Evolutionary conservation across 305 asterid species (phyloP).

Genomic region (Euphrasia arctica): DNA sequence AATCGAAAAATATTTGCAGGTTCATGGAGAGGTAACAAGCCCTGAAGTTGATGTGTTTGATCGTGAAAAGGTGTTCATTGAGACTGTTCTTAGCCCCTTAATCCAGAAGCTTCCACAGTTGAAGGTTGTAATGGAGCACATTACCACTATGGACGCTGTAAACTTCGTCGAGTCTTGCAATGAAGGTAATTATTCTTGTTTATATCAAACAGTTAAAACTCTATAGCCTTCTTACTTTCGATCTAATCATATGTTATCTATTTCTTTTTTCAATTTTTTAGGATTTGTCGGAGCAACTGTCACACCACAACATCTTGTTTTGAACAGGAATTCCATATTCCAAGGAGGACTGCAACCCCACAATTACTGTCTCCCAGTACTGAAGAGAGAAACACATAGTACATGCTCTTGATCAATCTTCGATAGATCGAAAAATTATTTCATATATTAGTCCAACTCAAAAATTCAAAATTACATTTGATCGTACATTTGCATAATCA

Average conservation of each 20-base stretch:
- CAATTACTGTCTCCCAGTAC: constrained; percentile 86
- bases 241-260: constrained; percentile 11
- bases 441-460: neutral
- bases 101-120: constrained; percentile 61
- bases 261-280: constrained; percentile 21
- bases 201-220: neutral
- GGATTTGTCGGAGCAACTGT: constrained; percentile 94
- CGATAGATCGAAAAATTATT: neutral
- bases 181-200: constrained; percentile 46
- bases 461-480: too few species aligned
- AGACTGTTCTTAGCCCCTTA: constrained; percentile 62
- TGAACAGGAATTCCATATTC: constrained; percentile 85
- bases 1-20: constrained; percentile 40
- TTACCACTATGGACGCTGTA: constrained; percentile 86
- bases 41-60: constrained; percentile 83
- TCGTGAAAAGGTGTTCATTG: constrained; percentile 87
- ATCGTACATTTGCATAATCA: too few species aligned
- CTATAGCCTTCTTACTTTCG: constrained; percentile 1
- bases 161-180: constrained; percentile 70
- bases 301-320: constrained; percentile 92
- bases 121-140: constrained; percentile 95
- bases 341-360: constrained; percentile 96
- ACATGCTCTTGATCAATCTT: constrained; percentile 24
- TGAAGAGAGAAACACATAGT: constrained; percentile 89
- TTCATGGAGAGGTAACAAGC: constrained; percentile 90